Evolutionary conservation across 1,284 basidiomycete species (phyloP), one percentile per base, ranked within the genome.

Genomic region (Clitocybe nebularis): DNA sequence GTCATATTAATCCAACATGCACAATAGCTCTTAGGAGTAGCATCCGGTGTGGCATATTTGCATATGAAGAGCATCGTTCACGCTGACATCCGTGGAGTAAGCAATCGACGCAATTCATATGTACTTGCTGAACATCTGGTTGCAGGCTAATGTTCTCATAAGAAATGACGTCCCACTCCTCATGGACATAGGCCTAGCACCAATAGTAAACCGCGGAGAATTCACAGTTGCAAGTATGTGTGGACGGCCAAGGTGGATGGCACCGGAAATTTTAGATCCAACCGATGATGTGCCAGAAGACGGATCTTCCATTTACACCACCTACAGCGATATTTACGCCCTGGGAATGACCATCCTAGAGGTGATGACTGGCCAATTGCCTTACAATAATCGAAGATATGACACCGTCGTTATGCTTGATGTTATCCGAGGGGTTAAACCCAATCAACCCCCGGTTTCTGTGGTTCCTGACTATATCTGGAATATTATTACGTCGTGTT

Each of bases 261-360:
- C 24, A 13, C 37, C 37, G 10, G 37, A 39, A 17, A 3, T 38
- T n/a, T 6, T 39, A 3, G 34, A 36, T n/a, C 37, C 37, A 19
- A 7, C 23, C 10, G 37, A 39, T 8, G 37, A 26, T 4, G 25
- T 16, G 8, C 24, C 8, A 16, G 17, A 34, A 17, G 9, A 11
- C 9, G 22, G 29, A 16, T 24, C 36, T 10, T 29, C 29, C 11
- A 5, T 13, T 10, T 26, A 23, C 14, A 37, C 37, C 2, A 20
- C 22, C 2, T 4, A 26, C 16, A 40, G 29, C 26, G 46, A 47
- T 20, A 28, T 47, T n/a, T 45, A 47, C 28, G 21, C 46, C 20
- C 28, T 47, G 24, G 46, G 42, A 8, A 47, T 47, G 46, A 47
- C 46, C 1, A 50, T 57, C 19, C 49, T 61, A 9, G 59, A 62